Evolutionary conservation across 176 grass and related monocot genomes (phyloP).

Genomic region (Aegilops umbellulata): DNA sequence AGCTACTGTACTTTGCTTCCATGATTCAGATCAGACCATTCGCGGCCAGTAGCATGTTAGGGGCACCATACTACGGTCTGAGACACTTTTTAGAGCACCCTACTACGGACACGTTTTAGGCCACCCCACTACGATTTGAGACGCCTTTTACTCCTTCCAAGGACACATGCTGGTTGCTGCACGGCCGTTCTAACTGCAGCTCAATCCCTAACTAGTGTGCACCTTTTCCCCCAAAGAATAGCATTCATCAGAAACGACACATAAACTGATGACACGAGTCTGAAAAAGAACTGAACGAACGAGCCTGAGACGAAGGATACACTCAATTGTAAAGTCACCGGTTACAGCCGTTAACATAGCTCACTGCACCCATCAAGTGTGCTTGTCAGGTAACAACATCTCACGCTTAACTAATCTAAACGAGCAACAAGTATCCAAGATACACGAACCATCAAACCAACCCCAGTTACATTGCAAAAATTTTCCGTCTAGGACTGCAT

Average conservation of each 20-base stretch:
- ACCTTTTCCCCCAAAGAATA: no score
- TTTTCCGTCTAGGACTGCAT: slow-evolving; percentile 43
- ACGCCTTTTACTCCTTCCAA: no score
- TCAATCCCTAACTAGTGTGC: no score
- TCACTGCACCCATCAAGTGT: background rate
- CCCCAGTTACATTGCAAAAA: background rate
- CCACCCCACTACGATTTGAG: no score
- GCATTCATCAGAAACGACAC: background rate
- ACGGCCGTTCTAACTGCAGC: no score
- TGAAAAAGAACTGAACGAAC: background rate
- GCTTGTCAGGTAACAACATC: slow-evolving; percentile 1
- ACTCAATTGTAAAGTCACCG: background rate
- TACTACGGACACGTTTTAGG: no score
- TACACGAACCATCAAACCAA: background rate
- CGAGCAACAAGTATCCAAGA: background rate
- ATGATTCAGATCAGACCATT: no score
- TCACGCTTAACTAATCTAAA: background rate
- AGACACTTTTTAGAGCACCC: no score
- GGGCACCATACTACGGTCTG: no score
- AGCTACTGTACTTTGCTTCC: no score
- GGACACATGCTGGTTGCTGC: no score
- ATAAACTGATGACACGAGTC: background rate
- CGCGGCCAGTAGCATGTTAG: no score
- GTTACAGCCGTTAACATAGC: slow-evolving; percentile 10
- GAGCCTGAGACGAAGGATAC: background rate